Evolutionary conservation across 148 eudicot genomes (phyloP), one percentile per base, ranked within the genome.

Genomic region (Linanthus parryae): DNA sequence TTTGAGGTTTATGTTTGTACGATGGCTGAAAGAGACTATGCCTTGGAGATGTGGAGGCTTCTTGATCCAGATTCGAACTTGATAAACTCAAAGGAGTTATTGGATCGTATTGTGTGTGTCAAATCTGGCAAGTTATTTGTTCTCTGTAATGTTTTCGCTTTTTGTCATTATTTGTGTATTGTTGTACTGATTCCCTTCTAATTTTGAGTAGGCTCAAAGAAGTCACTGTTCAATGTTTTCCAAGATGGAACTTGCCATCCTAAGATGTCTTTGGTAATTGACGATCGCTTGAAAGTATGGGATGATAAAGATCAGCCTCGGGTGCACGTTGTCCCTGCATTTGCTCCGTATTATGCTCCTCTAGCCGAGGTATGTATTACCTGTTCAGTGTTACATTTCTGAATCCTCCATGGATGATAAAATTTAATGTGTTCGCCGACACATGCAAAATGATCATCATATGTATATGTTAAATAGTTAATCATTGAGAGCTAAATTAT

Each of bases 21-120:
- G n/a, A 82, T 88, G 99, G 99, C 99, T 54, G 99, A 94, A 84
- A 88, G 99, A 66, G 99, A 94, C 58, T 94, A 94, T 76, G 99
- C 99, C 49, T 72, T 94, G 65, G 99, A 94, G 74, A 94, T 94
- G 99, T 94, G 99, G 99, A 77, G 99, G 67, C 99, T 94, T 76
- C 95, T 94, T 52, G 99, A 94, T 78, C 99, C 99, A 13, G 96
- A 78, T 63, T 80, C 95, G 34, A 94, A 84, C 57, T 76, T 94
- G 77, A 94, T 94, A 56, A 76, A 57, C 69, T 52, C 73, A 20
- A 74, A 63, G 52, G 88, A 84, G 63, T 67, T 94, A 41, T 78
- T 82, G 77, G 78, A 88, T 42, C 99, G 99, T 26, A 78, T 94
- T 56, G 99, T 88, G 33, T 94, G 96, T 58, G 99, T 94, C 35